Evolutionary conservation across 306 rosid species (phyloP), one percentile per base, ranked within the genome.

Genomic region (Vigna unguiculata): DNA sequence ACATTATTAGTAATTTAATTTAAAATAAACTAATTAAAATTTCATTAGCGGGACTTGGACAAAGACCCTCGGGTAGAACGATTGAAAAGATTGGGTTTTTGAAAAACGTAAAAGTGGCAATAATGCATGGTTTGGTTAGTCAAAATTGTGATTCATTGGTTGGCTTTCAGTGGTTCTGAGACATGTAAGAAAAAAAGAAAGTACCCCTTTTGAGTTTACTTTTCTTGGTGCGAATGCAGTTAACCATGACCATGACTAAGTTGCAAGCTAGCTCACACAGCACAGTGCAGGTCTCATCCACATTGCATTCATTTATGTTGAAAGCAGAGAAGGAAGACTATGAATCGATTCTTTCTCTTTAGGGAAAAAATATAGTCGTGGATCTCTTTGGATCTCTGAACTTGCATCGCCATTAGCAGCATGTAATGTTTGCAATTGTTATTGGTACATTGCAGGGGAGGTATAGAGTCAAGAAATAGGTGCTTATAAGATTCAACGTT

Each of bases 201-300:
- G 64, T 74, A 45, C 46, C 54, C 13, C 13, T 4, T 41, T 10
- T 46, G 17, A 71, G 65, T 58, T 53, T 70, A 79, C 57, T 38
- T 49, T 75, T 82, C 73, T 40, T 71, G 45, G 34, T 79, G 61
- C 75, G 84, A 71, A 70, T 82, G 82, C 85, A 20, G 46, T 40
- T 58, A 75, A 75, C 52, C 69, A 58, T 34, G 83, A 51, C 73
- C 73, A 47, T 28, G 83, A 73, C 21, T 71, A 58, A 47, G 30
- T 79, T 79, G 75, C 16, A 46, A 46, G 46, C 51, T 68, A 52
- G 12, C 16, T 3, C 0, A 30, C 43, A 12, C 69, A 22, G 78
- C 76, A 49, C 14, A 53, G 57, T 75, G 78, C 78, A 82, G 77
- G 84, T 78, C 80, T 71, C 81, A 65, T 75, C 81, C 59, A 69